Conservation (phyloP, 495 filamentous ascomycete genomes). For the Neurospora intermedia region DNA sequence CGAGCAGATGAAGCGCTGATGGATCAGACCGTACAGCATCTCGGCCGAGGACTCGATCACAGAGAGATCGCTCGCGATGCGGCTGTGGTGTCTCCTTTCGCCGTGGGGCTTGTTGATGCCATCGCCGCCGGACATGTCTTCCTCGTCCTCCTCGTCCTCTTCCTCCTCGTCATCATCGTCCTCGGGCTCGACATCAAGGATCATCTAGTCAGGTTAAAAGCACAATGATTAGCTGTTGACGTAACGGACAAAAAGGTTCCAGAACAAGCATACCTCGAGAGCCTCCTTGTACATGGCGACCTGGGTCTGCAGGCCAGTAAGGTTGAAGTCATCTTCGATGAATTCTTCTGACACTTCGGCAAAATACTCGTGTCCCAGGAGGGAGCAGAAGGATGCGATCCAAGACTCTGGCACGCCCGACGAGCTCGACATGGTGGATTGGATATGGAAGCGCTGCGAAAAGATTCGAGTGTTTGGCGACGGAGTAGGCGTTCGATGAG, state of each 20-base stretch:
- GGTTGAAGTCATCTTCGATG: conserved; percentile 98
- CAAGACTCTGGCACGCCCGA: conserved; percentile 85
- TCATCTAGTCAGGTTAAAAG: conserved; percentile 60
- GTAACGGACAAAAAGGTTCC: neutral
- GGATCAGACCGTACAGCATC: conserved; percentile 93
- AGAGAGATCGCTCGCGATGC: conserved; percentile 81
- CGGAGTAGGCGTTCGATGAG: neutral
- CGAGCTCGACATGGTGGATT: conserved; percentile 49
- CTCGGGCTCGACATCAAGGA: conserved; percentile 93
- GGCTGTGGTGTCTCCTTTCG: conserved; percentile 67
- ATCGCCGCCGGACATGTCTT: conserved; percentile 53
- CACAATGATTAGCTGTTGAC: conserved; percentile 10
- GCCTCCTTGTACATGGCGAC: conserved; percentile 99
- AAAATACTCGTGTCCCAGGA: conserved; percentile 96
- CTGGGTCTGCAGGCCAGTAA: conserved; percentile 87
- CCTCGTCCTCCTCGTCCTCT: conserved; percentile 68
- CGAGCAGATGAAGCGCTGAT: conserved; percentile 98
- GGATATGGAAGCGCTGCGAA: neutral
- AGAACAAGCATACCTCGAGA: conserved; percentile 33
- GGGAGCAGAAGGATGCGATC: conserved; percentile 93
- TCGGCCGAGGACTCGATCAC: conserved; percentile 95
- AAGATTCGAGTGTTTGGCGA: neutral
- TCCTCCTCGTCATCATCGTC: conserved; percentile 81
- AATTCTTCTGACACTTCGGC: conserved; percentile 98
- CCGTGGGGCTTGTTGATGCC: conserved; percentile 40